Evolutionary conservation across 2,329 filamentous ascomycete genomes (phyloP), one percentile per base, ranked within the genome.

Genomic region (Hyphodiscus sp.): DNA sequence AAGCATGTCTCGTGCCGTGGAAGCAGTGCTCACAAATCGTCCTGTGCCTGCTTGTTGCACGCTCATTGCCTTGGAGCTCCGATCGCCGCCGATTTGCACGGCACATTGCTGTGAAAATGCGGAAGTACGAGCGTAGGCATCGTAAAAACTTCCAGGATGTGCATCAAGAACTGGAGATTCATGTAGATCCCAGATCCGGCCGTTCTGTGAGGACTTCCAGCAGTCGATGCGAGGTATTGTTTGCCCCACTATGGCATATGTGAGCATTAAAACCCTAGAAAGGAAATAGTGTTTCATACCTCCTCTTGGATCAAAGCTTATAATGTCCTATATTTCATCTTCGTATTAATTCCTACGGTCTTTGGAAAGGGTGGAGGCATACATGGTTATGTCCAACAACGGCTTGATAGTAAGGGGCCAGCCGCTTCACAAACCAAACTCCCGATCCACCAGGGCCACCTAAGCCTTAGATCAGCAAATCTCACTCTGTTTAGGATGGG

Each of bases 291-390:
- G 15, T 33, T 18, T 23, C 42, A 29, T 50, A 73, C 71, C 65
- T 33, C 77, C 77, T 30, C 77, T 71, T 2, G 76, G 76, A 50
- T 80, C 77, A 50, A 76, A 79, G 43, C 74, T 72, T 56, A 80
- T 70, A 2, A 80, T 68, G 47, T 80, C 76, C 51, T 44, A 41
- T 23, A 41, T 42, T 20, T 26, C 13, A 43, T 38, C 2, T 53
- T 42, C 33, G 43, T 16, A 13, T 20, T 5, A 45, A 30, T 19
- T n/a, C 5, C 2, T 16, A 42, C 1, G 41, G 41, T 5, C 8
- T 48, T 5, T 19, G 18, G 15, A 26, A n/a, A 20, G 8, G 3
- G 20, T 11, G 20, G 2, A 19, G 29, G 62, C 67, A 64, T 53
- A 74, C 74, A 65, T 76, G 69, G 56, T 77, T 75, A 2, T 67